Base-by-base conservation (phyloP, 352 stramenopile genomes). In the Thraustotheca clavata region DNA sequence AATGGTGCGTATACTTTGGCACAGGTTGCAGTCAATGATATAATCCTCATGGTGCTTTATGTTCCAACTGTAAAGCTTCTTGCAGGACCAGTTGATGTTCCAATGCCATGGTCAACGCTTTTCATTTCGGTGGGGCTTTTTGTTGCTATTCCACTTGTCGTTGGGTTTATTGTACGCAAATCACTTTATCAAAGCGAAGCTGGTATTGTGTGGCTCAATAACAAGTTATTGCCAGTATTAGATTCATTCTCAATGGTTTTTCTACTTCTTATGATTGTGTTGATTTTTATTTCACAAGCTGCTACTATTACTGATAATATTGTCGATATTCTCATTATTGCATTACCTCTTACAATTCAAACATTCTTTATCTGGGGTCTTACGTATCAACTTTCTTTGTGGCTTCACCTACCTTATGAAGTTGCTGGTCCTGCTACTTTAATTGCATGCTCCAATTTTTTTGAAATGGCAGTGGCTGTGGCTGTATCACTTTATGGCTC, bases 381-480 rank as follows among this genome's bases (percentile, higher is more conserved):
- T n/a, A 73, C 62, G 4, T 84, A 86, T 68, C 71, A 72, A 48
- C 68, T 72, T 12, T 75, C 75, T 29, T 71, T 87, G 7, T 73
- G 52, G 14, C 40, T 73, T 22, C 33, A 39, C 18, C 22, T 74
- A 2, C n/a, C 55, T 18, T 66, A 68, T 26, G 49, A 60, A 27
- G 38, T 74, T 8, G 66, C 67, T 3, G 69, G 49, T 5, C 69
- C 69, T 7, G 57, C 69, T 22, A 73, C 78, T 26, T 88, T 93
- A 66, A 91, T 86, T 33, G 79, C 80, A n/a, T 84, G 77, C n/a
- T 90, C 80, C 69, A 93, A 91, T 77, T 91, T 91, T 69, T 93
- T 88, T 67, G 83, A 91, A 62, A 65, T 92, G 41, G 84, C 79
- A 31, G 69, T 88, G 29, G 83, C 78, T 5, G 73, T 89, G 34